phyloP scores from a whole-genome alignment of 148 eudicot species.

The Rhododendron ferrugineum region DNA sequence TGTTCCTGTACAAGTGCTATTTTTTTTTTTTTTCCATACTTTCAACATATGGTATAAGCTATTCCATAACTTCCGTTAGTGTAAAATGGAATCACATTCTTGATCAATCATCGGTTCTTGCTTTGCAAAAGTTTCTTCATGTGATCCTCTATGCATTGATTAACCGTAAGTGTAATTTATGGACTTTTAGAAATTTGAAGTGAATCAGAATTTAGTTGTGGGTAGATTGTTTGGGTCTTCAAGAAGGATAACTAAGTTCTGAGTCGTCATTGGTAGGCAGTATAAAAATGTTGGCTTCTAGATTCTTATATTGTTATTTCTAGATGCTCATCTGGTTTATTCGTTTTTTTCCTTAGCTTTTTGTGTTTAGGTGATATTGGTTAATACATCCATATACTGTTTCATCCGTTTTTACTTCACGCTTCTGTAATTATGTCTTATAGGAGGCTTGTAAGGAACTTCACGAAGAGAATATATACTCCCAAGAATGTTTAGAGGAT shows the following conservation, averaged over 20 bases:
- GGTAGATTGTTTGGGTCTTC: not conserved
- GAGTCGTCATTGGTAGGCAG: not conserved
- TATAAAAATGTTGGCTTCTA: too few relatives aligned
- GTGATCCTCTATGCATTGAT: not conserved
- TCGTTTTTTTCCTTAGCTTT: not conserved
- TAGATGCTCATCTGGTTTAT: not conserved
- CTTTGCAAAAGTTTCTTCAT: not conserved
- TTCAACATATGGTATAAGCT: not conserved
- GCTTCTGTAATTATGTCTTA: conserved; percentile 12
- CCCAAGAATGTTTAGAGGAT: conserved; percentile 24
- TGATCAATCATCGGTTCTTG: not conserved
- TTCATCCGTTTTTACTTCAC: not conserved
- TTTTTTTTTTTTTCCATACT: not conserved
- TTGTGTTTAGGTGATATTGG: not conserved
- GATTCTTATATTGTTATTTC: not conserved
- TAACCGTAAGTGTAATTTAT: not conserved
- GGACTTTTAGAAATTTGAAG: not conserved
- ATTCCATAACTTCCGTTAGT: too few relatives aligned
- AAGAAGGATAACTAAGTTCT: not conserved
- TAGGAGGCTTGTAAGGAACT: conserved; percentile 50
- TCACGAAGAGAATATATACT: conserved; percentile 18
- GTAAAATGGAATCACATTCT: not conserved
- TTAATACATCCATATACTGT: not conserved
- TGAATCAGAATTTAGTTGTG: not conserved
- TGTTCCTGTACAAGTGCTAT: not conserved